These are phyloP conservation scores for Penicillium canescens DNA, from an alignment of 495 filamentous ascomycete genomes.

Conservation along the genomic window DNA sequence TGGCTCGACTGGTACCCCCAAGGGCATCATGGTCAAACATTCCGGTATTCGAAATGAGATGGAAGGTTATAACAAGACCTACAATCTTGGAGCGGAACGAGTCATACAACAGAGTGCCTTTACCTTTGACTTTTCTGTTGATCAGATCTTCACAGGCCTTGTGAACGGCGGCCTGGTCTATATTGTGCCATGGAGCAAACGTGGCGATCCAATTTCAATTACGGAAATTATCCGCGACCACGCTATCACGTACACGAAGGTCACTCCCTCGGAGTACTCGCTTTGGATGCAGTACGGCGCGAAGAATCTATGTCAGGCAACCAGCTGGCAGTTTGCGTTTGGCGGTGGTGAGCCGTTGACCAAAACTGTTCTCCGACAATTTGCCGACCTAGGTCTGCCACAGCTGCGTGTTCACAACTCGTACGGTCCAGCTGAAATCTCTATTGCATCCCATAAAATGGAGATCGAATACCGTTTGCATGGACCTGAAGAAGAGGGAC, in stretches of 20 bases:
- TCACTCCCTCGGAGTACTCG: constrained; percentile 41
- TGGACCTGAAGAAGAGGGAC: background rate
- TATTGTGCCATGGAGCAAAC: constrained; percentile 16
- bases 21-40: no score
- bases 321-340: constrained; percentile 23
- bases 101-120: no score
- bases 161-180: constrained; percentile 32
- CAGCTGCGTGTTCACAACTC: no score
- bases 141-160: no score
- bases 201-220: constrained; percentile 28
- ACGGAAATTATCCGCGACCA: constrained; percentile 30
- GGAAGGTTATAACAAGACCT: no score
- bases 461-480: constrained; percentile 5
- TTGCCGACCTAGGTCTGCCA: constrained; percentile 9
- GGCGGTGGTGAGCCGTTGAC: constrained; percentile 27
- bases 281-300: constrained; percentile 28
- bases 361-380: constrained; percentile 7
- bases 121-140: no score
- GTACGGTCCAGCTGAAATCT: no score
- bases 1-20: no score
- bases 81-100: no score
- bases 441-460: no score
- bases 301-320: constrained; percentile 1
- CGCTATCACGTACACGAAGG: constrained; percentile 33
- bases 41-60: no score